Evolutionary conservation across 148 eudicot genomes (phyloP).

Genomic region (Chenopodium suecicum): DNA sequence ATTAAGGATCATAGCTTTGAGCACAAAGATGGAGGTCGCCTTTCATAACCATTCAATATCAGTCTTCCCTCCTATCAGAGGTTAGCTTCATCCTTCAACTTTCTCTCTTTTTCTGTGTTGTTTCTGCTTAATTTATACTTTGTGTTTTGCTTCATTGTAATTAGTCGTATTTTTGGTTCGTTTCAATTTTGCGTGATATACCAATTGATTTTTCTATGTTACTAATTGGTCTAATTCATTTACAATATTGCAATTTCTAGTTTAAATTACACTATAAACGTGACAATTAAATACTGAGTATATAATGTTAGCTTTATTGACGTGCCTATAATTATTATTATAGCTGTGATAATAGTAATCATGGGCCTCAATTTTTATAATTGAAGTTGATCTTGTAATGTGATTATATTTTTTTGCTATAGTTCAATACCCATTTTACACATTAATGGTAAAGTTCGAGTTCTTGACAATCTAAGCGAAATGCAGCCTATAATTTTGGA

Average conservation of each 20-base stretch:
- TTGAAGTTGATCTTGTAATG: too few species aligned
- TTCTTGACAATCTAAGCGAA: background rate
- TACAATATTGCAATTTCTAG: too few species aligned
- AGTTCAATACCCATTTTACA: too few species aligned
- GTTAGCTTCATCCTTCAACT: slow-evolving; percentile 14
- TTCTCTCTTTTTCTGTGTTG: background rate
- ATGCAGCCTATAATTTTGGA: background rate
- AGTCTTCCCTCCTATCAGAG: slow-evolving; percentile 12
- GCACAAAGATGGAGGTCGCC: slow-evolving; percentile 20
- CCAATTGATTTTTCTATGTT: too few species aligned
- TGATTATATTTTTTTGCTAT: too few species aligned
- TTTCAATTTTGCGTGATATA: background rate
- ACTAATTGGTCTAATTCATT: too few species aligned
- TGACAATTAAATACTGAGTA: background rate
- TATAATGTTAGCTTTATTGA: too few species aligned
- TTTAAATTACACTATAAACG: too few species aligned
- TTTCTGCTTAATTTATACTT: background rate
- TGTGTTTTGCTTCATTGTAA: background rate
- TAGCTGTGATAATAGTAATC: background rate
- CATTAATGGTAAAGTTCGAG: background rate
- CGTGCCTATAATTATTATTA: too few species aligned
- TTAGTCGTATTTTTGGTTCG: background rate
- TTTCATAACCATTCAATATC: slow-evolving; percentile 11
- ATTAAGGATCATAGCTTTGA: background rate
- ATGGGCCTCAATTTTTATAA: too few species aligned